A percentile compares a stretch with the other conserved stretches of the same genome.
These are phyloP conservation scores for Citrus maxima DNA, from an alignment of 345 rosid species.

Conservation along the genomic window DNA sequence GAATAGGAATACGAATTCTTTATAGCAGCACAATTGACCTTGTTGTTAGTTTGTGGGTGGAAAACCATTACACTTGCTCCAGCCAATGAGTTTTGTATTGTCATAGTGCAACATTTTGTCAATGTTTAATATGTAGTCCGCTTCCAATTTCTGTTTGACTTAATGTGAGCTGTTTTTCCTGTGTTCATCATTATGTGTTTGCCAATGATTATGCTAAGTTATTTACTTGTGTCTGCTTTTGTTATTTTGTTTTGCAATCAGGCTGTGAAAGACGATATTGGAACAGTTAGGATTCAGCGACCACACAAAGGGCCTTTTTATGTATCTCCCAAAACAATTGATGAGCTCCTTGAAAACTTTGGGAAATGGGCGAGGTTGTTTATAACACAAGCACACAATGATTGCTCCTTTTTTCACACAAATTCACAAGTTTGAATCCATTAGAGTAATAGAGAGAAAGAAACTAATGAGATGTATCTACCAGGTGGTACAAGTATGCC, in stretches of 20 bases:
- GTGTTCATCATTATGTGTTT: background rate
- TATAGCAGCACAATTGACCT: background rate
- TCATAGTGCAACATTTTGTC: background rate
- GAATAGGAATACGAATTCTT: background rate
- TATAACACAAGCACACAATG: background rate
- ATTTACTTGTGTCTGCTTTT: slow-evolving; percentile 4
- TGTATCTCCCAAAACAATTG: slow-evolving; percentile 73
- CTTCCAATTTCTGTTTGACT: background rate
- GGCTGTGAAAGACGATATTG: slow-evolving; percentile 91
- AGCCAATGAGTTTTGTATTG: background rate
- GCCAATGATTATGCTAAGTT: slow-evolving; percentile 1
- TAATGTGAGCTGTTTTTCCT: background rate
- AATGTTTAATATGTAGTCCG: background rate
- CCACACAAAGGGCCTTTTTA: slow-evolving; percentile 90
- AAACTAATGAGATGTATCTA: slow-evolving; percentile 14
- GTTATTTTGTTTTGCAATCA: slow-evolving; percentile 27
- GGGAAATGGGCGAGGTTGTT: slow-evolving; percentile 86
- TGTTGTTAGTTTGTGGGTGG: background rate
- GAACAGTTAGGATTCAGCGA: slow-evolving; percentile 72
- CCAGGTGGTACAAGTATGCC: slow-evolving; percentile 74
- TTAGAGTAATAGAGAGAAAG: slow-evolving; percentile 2
- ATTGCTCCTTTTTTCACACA: background rate
- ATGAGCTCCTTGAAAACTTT: slow-evolving; percentile 54
- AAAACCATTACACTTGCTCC: background rate
- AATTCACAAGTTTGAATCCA: background rate